Base-by-base conservation (phyloP, 331 rosid species). In the Pyrus hybrid region DNA sequence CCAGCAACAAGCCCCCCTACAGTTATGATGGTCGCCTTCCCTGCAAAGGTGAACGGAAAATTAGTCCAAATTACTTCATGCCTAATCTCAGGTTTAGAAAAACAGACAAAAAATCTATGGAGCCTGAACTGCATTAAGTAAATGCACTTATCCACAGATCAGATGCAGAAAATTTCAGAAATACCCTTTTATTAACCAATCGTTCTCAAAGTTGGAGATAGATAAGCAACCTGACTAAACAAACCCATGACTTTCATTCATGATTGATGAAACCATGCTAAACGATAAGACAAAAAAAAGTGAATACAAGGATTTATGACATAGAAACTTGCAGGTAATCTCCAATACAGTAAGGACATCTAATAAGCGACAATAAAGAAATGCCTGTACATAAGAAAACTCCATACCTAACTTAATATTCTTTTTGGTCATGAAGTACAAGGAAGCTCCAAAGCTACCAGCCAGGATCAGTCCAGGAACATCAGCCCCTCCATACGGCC, bases 361-460 rank as follows among this genome's bases (percentile, higher is more conserved):
- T 32, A 69, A 70, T 6, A 84, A 70, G 64, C 23, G 7, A 54
- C 37, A 60, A 7, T 43, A 41, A 37, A 32, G 77, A 53, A 72
- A 49, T 58, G 67, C 67, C 18, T 61, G 65, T n/a, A 71, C 35
- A 63, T 7, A 78, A 74, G 45, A 80, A 76, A 75, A 73, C 61
- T 79, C 75, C 83, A 79, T 84, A 94, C 99, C 99, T 76, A 90
- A 76, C 84, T 94, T 94, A 22, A 88, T 87, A 78, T 92, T 94
- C 86, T 79, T 92, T 80, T 88, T 91, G 32, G 97, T 88, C 97
- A 93, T 83, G 83, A 93, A 93, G 83, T 88, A 92, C 80, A 92
- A 79, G 82, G 96, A 91, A 90, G 92, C 98, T 69, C 97, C 98
- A 85, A 94, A 90, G 83, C 97, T 91, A 85, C 97, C 89, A 74